These are phyloP conservation scores for Pelagophyceae sp. DNA, from an alignment of 352 stramenopile genomes.

Conservation along the genomic window DNA sequence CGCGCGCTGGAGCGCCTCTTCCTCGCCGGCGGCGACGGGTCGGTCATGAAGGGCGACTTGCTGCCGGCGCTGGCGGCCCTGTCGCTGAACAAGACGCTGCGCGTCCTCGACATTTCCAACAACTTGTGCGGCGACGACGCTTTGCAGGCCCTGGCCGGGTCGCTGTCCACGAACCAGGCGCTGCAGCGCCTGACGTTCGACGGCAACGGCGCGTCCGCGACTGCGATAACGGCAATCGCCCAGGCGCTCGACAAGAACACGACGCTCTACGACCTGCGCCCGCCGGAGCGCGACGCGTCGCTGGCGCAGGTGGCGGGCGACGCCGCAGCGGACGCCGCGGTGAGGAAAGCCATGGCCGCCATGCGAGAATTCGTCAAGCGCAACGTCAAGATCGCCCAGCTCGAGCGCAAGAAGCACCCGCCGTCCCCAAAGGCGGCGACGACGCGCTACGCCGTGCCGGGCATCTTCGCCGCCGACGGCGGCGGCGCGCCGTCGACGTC, in stretches of 20 bases:
- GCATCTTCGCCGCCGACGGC: background rate
- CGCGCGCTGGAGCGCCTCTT: background rate
- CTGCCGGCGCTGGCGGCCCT: background rate
- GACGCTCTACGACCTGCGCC: background rate
- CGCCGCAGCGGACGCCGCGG: background rate
- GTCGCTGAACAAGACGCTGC: background rate
- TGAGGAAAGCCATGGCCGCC: background rate
- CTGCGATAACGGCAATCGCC: background rate
- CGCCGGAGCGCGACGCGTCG: background rate
- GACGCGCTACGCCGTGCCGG: background rate
- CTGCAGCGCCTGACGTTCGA: background rate
- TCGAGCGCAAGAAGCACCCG: background rate
- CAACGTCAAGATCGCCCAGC: background rate
- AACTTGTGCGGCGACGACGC: background rate
- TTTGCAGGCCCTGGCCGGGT: background rate
- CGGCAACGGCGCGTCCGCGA: background rate
- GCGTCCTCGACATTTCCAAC: conserved; percentile 5
- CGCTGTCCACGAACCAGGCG: background rate
- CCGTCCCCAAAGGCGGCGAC: too few relatives aligned
- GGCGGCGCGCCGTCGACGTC: background rate
- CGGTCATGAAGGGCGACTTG: background rate
- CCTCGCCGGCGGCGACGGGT: background rate
- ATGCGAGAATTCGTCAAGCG: background rate
- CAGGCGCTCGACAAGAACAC: background rate
- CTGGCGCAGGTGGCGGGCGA: background rate